Evolutionary conservation across 371 early-diverging fungal genomes (phyloP).

Genomic region (Rhizopus delemar): DNA sequence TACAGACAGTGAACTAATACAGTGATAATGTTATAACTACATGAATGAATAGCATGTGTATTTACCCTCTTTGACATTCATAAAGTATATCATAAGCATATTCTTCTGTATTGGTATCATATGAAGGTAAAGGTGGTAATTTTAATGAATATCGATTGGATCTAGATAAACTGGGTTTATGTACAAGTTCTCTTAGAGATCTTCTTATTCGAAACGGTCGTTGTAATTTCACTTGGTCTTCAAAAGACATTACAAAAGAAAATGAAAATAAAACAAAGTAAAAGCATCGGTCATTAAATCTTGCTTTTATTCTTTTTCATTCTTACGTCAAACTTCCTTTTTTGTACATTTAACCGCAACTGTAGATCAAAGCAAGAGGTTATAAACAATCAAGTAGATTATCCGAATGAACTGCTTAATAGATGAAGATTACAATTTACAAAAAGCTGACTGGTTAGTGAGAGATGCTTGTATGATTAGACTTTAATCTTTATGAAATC

Average conservation of each 20-base stretch:
- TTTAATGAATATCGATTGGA: slow-evolving; percentile 21
- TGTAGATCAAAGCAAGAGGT: background rate
- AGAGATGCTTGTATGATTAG: too few relatives aligned
- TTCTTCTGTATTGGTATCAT: slow-evolving; percentile 30
- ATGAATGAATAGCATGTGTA: background rate
- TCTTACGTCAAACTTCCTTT: slow-evolving; percentile 9
- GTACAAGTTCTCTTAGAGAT: slow-evolving; percentile 39
- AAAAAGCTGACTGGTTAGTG: too few relatives aligned
- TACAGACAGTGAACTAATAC: slow-evolving; percentile 48
- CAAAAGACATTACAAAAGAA: background rate
- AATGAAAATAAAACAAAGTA: slow-evolving; percentile 9
- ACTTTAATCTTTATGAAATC: too few relatives aligned
- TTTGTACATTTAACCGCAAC: too few relatives aligned
- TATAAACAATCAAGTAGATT: background rate
- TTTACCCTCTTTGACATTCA: slow-evolving; percentile 60
- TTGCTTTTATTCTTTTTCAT: background rate
- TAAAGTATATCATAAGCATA: slow-evolving; percentile 52
- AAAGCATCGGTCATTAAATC: background rate
- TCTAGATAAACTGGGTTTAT: slow-evolving; percentile 25
- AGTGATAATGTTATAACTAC: slow-evolving; percentile 2
- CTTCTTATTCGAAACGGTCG: slow-evolving; percentile 35
- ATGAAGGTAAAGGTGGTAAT: slow-evolving; percentile 37
- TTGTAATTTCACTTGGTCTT: slow-evolving; percentile 11
- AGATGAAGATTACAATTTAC: too few relatives aligned
- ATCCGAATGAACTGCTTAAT: too few relatives aligned